Evolutionary conservation across 2,329 filamentous ascomycete species (phyloP), one percentile per base, ranked within the genome.

Genomic region (Ophiostoma ulmi): DNA sequence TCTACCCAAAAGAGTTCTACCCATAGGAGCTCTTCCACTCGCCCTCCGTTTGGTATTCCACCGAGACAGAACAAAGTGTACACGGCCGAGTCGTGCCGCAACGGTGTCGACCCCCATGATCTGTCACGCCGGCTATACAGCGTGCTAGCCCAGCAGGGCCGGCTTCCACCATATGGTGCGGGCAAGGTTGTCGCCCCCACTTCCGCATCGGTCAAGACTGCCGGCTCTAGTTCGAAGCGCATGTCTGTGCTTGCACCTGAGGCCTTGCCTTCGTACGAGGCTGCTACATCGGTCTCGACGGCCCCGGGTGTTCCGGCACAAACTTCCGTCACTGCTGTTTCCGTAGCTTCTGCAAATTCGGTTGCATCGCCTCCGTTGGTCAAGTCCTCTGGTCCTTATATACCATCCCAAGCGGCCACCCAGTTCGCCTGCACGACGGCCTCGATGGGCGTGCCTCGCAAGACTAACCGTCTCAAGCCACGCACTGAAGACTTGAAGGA

Each of bases 371-470:
- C n/a, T 7, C 55, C 55, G 8, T 20, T n/a, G 5, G 22, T 0
- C 26, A 36, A 17, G n/a, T 13, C 22, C 36, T 3, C 64, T 5
- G 73, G 41, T 73, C 83, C 80, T 48, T 83, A 88, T 74, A 77
- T 87, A 1, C 87, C 87, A 17, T 80, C 81, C 69, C 81, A 84
- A 48, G 86, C 86, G 0, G 86, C 86, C 1, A 76, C 81, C 14
- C 85, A 87, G 71, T 88, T 88, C 75, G 78, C 82, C 11, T 78
- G 81, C 63, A 88, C 86, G 0, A 83, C 86, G 0, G 86, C 84
- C 1, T 79, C 81, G 3, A 65, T 13, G 35, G 20, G 36, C 10
- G 63, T 39, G 36, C 63, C 63, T 7, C 63, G 63, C 63, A 39
- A 22, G 36, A 22, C 63, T 1, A 41, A 39, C 36, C 63, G 63